A percentile compares a stretch with the other conserved stretches of the same genome.
Conservation (phyloP, 768 basidiomycete genomes). For the Mycena floridula region DNA sequence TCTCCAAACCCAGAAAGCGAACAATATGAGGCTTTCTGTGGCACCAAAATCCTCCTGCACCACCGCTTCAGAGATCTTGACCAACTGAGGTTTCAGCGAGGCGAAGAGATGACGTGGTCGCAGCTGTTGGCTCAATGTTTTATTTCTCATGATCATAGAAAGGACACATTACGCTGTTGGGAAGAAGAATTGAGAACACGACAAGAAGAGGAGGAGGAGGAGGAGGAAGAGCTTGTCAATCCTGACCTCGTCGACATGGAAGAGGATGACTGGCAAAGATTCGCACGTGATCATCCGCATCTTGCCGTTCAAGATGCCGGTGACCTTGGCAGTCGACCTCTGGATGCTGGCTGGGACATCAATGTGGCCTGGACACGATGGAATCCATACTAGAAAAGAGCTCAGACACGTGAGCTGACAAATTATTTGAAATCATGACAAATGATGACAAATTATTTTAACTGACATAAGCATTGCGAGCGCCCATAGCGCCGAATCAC, state of each 20-base stretch:
- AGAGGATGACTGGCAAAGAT: background rate
- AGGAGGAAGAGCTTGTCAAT: background rate
- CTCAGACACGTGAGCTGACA: too few species aligned
- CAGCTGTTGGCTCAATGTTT: background rate
- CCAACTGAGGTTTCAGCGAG: background rate
- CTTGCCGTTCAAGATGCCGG: background rate
- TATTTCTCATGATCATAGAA: background rate
- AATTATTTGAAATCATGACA: too few species aligned
- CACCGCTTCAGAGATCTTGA: background rate
- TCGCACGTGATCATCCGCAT: background rate
- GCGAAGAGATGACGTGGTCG: background rate
- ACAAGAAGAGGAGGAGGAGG: background rate
- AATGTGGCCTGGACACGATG: background rate
- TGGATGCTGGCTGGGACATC: background rate
- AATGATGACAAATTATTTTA: too few species aligned
- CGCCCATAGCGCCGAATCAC: too few species aligned
- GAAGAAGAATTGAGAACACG: background rate
- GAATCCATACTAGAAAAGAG: background rate
- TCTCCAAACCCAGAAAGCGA: background rate
- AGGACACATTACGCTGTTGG: background rate
- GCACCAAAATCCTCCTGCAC: background rate
- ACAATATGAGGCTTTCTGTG: background rate
- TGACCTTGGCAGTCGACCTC: background rate
- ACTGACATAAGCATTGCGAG: too few species aligned
- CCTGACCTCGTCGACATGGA: background rate